These are phyloP conservation scores for Cladosporium halotolerans DNA, from an alignment of 2,329 filamentous ascomycete species.

Conservation along the genomic window DNA sequence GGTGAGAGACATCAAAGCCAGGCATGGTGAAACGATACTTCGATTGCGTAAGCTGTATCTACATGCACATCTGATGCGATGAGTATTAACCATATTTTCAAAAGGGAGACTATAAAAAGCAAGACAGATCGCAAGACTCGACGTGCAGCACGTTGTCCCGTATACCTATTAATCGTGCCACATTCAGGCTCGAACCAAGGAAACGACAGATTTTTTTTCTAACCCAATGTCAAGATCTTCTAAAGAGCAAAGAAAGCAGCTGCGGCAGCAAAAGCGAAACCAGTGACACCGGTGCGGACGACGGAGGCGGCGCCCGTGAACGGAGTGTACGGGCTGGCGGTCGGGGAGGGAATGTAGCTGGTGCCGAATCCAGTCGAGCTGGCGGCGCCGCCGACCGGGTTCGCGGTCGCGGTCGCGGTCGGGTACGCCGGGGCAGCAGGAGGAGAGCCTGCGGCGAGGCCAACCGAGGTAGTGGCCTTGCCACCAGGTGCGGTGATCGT, in stretches of 20 bases:
- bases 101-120: neutral
- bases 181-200: neutral
- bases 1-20: too few species aligned
- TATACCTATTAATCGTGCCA: neutral
- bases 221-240: neutral
- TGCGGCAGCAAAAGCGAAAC: slow-evolving; percentile 18
- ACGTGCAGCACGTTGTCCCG: neutral
- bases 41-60: neutral
- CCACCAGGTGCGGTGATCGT: slow-evolving; percentile 26
- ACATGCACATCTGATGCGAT: neutral
- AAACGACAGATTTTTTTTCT: neutral
- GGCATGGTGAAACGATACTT: too few species aligned
- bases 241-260: slow-evolving; percentile 22
- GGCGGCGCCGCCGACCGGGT: slow-evolving; percentile 11
- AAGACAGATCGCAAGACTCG: neutral
- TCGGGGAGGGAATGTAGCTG: slow-evolving; percentile 13
- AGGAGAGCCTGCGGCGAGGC: slow-evolving; percentile 31
- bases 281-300: slow-evolving; percentile 15
- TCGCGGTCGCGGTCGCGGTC: slow-evolving; percentile 12
- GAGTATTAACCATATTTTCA: too few species aligned
- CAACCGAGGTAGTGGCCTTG: slow-evolving; percentile 25
- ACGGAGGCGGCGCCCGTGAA: slow-evolving; percentile 21
- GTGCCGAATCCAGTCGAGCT: slow-evolving; percentile 15
- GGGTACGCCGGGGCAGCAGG: slow-evolving; percentile 26
- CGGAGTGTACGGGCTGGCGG: slow-evolving; percentile 15